Conservation (phyloP, 1,284 basidiomycete genomes). For the Malassezia japonica region DNA sequence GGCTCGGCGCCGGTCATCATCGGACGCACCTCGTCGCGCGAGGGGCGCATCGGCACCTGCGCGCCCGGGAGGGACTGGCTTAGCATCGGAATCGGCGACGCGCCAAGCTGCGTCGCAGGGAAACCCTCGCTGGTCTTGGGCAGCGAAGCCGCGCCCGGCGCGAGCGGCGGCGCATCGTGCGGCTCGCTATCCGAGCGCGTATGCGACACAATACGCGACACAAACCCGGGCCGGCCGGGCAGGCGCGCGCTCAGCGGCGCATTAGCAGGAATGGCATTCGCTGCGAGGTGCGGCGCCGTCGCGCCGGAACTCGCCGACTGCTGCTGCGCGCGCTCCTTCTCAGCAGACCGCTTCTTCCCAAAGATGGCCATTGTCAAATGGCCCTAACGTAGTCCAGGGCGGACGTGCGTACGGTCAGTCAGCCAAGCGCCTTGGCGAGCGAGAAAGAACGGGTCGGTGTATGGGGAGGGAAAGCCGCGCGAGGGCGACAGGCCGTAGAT, state of each 20-base stretch:
- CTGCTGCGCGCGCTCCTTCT: conserved; percentile 13
- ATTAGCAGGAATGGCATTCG: not conserved
- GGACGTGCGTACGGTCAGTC: not conserved
- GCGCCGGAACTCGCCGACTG: not conserved
- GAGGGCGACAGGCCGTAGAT: not conserved
- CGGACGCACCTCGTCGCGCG: conserved; percentile 3
- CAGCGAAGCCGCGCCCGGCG: not conserved
- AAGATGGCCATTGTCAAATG: conserved; percentile 13
- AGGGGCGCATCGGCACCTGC: not conserved
- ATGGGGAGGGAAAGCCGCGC: not conserved
- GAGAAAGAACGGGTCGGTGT: not conserved
- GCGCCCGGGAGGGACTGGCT: conserved; percentile 1
- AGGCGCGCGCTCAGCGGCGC: not conserved
- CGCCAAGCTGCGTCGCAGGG: not conserved
- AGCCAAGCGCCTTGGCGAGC: too few species aligned
- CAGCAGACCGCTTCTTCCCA: conserved; percentile 16
- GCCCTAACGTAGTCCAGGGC: not conserved
- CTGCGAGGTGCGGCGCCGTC: not conserved
- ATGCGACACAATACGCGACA: conserved; percentile 15
- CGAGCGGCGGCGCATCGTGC: not conserved
- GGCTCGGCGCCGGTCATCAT: not conserved
- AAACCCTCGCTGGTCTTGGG: not conserved
- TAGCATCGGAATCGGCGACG: not conserved
- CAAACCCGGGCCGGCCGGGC: conserved; percentile 5
- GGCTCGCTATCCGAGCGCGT: conserved; percentile 5